Conservation (phyloP, 805 yeast genomes). For the Candida silvatica region DNA sequence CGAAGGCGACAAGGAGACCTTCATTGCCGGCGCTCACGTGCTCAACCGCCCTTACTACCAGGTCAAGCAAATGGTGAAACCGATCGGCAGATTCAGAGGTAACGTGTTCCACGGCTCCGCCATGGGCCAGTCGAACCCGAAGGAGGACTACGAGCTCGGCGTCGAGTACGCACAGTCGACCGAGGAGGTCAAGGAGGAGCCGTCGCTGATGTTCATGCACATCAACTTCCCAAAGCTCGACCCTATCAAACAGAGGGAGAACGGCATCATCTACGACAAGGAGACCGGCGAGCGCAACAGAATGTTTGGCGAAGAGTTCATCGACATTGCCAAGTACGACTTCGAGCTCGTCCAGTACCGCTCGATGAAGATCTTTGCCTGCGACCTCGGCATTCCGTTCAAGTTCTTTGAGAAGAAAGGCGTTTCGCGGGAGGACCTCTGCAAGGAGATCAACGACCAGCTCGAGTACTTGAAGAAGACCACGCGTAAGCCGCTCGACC, state of each 20-base stretch:
- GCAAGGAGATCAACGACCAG: constrained; percentile 18
- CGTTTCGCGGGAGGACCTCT: constrained; percentile 29
- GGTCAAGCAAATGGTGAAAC: constrained; percentile 46
- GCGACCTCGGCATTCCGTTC: constrained; percentile 21
- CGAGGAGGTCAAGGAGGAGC: constrained; percentile 11
- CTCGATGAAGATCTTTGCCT: constrained; percentile 33
- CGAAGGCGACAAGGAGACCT: constrained; percentile 55
- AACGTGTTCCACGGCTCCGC: constrained; percentile 55
- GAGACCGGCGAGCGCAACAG: constrained; percentile 18
- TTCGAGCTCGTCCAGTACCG: constrained; percentile 55
- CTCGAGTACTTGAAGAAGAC: background rate
- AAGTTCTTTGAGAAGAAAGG: constrained; percentile 7
- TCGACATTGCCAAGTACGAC: constrained; percentile 31
- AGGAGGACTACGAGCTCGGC: constrained; percentile 40
- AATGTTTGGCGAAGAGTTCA: constrained; percentile 18
- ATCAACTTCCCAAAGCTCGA: constrained; percentile 48
- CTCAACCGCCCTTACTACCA: constrained; percentile 50
- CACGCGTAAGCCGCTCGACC: background rate
- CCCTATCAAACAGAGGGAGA: constrained; percentile 22
- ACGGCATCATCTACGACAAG: constrained; percentile 25
- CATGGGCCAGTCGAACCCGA: constrained; percentile 70
- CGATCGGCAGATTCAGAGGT: constrained; percentile 40
- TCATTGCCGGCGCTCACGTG: constrained; percentile 51
- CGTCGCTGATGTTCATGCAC: constrained; percentile 31
- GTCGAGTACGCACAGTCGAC: constrained; percentile 14